These are phyloP conservation scores for Phlebiopsis flavidoalba DNA, from an alignment of 768 basidiomycete genomes.

Conservation along the genomic window DNA sequence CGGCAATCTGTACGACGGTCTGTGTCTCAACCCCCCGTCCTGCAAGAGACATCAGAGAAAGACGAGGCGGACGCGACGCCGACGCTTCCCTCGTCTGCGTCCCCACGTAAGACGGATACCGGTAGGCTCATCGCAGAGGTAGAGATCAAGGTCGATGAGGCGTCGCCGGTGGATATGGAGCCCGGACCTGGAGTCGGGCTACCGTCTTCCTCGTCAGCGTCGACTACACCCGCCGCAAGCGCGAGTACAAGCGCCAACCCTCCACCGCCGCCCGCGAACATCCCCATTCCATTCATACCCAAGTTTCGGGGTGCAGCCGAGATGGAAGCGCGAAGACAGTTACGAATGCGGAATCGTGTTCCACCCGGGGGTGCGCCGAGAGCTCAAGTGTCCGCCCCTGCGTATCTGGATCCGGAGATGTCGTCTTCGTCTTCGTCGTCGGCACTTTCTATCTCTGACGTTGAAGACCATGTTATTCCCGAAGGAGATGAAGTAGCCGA, in stretches of 20 bases:
- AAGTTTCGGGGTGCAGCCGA: slow-evolving; percentile 82
- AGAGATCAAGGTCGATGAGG: slow-evolving; percentile 7
- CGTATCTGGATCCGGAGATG: slow-evolving; percentile 40
- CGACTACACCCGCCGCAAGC: background rate
- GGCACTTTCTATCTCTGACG: slow-evolving; percentile 30
- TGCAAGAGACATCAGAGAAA: background rate
- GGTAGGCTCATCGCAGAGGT: background rate
- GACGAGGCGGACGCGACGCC: slow-evolving; percentile 3
- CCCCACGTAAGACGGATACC: slow-evolving; percentile 4
- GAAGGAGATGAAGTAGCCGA: slow-evolving; percentile 16
- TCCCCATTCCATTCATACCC: slow-evolving; percentile 48
- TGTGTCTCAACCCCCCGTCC: slow-evolving; percentile 4
- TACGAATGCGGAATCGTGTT: slow-evolving; percentile 61
- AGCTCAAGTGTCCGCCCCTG: slow-evolving; percentile 24
- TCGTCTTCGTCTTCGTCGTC: slow-evolving; percentile 41
- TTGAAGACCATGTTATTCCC: slow-evolving; percentile 25
- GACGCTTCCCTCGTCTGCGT: slow-evolving; percentile 7
- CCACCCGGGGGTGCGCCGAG: slow-evolving; percentile 30
- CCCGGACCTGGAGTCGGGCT: slow-evolving; percentile 16
- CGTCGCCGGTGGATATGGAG: background rate
- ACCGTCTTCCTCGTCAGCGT: slow-evolving; percentile 31
- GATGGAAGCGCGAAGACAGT: slow-evolving; percentile 70
- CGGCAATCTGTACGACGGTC: slow-evolving; percentile 19
- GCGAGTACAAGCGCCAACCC: background rate
- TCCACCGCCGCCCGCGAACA: slow-evolving; percentile 1